phyloP scores from a whole-genome alignment of 2,329 filamentous ascomycete genomes.

The Proliferodiscus dingleyae region DNA sequence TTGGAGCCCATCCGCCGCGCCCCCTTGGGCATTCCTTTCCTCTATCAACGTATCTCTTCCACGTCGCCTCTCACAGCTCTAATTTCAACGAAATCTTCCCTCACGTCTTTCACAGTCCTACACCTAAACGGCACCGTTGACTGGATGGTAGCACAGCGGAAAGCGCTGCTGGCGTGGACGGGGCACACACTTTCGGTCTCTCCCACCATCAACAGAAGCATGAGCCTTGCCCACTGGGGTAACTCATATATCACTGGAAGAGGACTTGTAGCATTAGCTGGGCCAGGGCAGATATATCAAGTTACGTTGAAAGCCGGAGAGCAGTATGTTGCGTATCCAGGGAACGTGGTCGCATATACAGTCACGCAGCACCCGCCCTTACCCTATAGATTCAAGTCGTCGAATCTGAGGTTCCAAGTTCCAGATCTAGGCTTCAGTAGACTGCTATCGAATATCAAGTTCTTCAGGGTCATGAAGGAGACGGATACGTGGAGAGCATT shows the following conservation, averaged over 20 bases:
- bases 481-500: constrained; percentile 69
- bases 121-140: constrained; percentile 91
- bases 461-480: constrained; percentile 66
- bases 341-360: constrained; percentile 87
- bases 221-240: constrained; percentile 86
- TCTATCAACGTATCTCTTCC: constrained; percentile 88
- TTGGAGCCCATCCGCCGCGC: constrained; percentile 79
- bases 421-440: constrained; percentile 60
- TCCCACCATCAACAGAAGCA: constrained; percentile 67
- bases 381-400: constrained; percentile 83
- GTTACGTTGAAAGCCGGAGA: constrained; percentile 76
- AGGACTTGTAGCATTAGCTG: constrained; percentile 77
- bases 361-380: constrained; percentile 67
- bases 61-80: constrained; percentile 83
- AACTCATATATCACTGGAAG: constrained; percentile 83
- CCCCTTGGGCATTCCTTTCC: constrained; percentile 80
- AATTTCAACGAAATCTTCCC: constrained; percentile 80
- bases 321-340: constrained; percentile 86
- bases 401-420: constrained; percentile 68
- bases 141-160: constrained; percentile 87
- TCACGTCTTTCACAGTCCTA: constrained; percentile 81
- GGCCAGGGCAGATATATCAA: constrained; percentile 85
- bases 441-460: constrained; percentile 65
- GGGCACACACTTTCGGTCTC: constrained; percentile 76
- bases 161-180: constrained; percentile 92